These are phyloP conservation scores for Aaosphaeria pasadenensis DNA, from an alignment of 2,329 filamentous ascomycete species.

Conservation along the genomic window DNA sequence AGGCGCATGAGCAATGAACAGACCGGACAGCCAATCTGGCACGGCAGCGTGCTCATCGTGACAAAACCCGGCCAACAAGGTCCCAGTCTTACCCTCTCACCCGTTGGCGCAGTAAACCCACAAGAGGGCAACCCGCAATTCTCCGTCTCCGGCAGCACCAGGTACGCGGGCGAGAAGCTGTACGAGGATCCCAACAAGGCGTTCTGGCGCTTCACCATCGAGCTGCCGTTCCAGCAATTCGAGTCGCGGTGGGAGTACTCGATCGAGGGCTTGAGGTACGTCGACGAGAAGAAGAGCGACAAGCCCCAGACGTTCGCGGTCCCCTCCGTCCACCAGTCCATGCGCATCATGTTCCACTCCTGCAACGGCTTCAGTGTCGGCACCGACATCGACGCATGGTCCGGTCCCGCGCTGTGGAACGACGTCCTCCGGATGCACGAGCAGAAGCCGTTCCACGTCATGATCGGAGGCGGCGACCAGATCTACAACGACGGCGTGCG, in stretches of 20 bases:
- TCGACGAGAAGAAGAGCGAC: slow-evolving; percentile 43
- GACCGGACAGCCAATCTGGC: slow-evolving; percentile 58
- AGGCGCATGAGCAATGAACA: slow-evolving; percentile 63
- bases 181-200: slow-evolving; percentile 58
- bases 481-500: slow-evolving; percentile 76
- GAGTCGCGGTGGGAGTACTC: slow-evolving; percentile 79
- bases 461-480: slow-evolving; percentile 90
- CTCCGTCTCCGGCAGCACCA: slow-evolving; percentile 21
- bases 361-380: slow-evolving; percentile 68
- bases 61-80: slow-evolving; percentile 67
- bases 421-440: slow-evolving; percentile 61
- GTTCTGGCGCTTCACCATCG: slow-evolving; percentile 59
- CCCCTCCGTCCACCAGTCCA: slow-evolving; percentile 59
- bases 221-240: slow-evolving; percentile 64
- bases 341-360: slow-evolving; percentile 69
- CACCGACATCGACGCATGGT: slow-evolving; percentile 61
- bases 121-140: slow-evolving; percentile 20
- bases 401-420: slow-evolving; percentile 61
- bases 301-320: slow-evolving; percentile 50
- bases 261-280: slow-evolving; percentile 64
- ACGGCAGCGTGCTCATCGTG: slow-evolving; percentile 83
- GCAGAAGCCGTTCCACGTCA: slow-evolving; percentile 61
- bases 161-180: slow-evolving; percentile 52
- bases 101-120: slow-evolving; percentile 42
- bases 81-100: slow-evolving; percentile 58